These are phyloP conservation scores for Pleochaeta shiraiana DNA, from an alignment of 2,329 filamentous ascomycete species.

Conservation along the genomic window DNA sequence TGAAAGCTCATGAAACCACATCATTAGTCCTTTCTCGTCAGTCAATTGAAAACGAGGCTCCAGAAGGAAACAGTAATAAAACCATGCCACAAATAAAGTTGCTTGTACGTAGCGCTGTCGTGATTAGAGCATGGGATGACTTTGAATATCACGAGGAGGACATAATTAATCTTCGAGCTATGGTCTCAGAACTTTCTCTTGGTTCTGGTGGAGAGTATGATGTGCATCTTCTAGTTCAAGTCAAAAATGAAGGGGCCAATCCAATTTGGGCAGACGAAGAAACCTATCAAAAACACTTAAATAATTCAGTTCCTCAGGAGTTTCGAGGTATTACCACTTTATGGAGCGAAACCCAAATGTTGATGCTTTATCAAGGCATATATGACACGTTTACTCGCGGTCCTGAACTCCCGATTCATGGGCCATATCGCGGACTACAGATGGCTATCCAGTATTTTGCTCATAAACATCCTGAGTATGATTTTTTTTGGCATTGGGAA, in stretches of 20 bases:
- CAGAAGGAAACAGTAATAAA: neutral
- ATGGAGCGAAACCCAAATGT: constrained; percentile 91
- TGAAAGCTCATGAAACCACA: constrained; percentile 7
- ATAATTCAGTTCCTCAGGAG: constrained; percentile 53
- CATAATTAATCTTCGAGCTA: constrained; percentile 57
- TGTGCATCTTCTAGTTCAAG: constrained; percentile 65
- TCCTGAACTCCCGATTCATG: constrained; percentile 57
- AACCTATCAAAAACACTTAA: constrained; percentile 42
- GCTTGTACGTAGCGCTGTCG: constrained; percentile 47
- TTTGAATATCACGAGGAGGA: constrained; percentile 63
- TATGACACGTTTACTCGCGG: constrained; percentile 50
- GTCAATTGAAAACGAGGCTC: neutral
- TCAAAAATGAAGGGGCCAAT: constrained; percentile 55
- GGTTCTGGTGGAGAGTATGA: constrained; percentile 74
- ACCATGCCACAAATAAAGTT: constrained; percentile 11
- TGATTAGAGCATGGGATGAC: constrained; percentile 66
- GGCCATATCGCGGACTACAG: constrained; percentile 76
- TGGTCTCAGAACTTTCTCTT: constrained; percentile 63
- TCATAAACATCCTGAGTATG: constrained; percentile 69
- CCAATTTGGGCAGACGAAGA: constrained; percentile 60
- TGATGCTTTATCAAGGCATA: constrained; percentile 69
- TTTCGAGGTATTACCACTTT: constrained; percentile 76
- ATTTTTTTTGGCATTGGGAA: constrained; percentile 89
- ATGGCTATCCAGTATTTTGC: constrained; percentile 95
- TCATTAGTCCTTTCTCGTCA: constrained; percentile 9